phyloP scores from a whole-genome alignment of 768 basidiomycete species.

The Psilocybe tampanensis region DNA sequence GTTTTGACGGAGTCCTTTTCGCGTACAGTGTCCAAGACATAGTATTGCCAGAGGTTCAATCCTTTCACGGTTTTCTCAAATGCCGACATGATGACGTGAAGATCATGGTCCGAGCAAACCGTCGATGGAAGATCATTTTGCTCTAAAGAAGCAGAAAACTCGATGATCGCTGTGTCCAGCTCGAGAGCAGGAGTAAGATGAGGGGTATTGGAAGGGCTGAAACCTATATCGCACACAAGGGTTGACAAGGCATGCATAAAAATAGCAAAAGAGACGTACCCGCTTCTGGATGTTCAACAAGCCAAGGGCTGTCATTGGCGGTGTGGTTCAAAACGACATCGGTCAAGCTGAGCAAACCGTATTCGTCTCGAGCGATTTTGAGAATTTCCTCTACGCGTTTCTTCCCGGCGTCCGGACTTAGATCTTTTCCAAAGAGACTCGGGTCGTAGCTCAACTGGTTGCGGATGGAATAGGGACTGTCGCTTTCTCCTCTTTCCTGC shows the following conservation, averaged over 20 bases:
- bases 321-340: constrained; percentile 99
- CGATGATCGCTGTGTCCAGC: constrained; percentile 83
- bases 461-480: constrained; percentile 92
- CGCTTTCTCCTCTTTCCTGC: constrained; percentile 86
- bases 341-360: constrained; percentile 85
- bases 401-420: constrained; percentile 50
- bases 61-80: constrained; percentile 62
- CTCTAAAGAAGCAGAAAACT: constrained; percentile 71
- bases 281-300: constrained; percentile 93
- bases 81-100: constrained; percentile 65
- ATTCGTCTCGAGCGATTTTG: constrained; percentile 76
- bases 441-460: constrained; percentile 85
- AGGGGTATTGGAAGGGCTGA: constrained; percentile 87
- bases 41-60: constrained; percentile 91
- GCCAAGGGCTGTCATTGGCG: constrained; percentile 91
- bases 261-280: constrained; percentile 45
- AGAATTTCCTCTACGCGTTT: constrained; percentile 65
- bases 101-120: constrained; percentile 66
- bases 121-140: constrained; percentile 71
- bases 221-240: constrained; percentile 53
- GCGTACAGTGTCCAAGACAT: constrained; percentile 74
- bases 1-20: constrained; percentile 63
- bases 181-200: constrained; percentile 93
- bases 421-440: constrained; percentile 56
- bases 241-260: background rate